Conservation (phyloP, 2,329 filamentous ascomycete genomes). For the Rhynchosporium agropyri region DNA sequence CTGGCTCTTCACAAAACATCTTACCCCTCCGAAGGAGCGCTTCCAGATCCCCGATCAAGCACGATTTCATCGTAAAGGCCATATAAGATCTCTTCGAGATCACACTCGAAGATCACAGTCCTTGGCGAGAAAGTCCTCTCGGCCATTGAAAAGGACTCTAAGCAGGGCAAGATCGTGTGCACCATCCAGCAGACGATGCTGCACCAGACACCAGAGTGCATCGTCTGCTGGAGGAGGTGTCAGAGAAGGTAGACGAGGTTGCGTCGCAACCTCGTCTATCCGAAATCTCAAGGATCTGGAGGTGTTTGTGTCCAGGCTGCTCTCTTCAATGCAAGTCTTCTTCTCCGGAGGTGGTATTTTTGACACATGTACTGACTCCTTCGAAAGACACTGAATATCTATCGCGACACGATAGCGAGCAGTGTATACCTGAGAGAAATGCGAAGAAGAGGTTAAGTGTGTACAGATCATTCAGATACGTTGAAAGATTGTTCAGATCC, state of each 20-base stretch:
- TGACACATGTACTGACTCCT: neutral
- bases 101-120: neutral
- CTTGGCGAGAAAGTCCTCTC: neutral
- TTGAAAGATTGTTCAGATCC: too few relatives aligned
- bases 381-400: neutral
- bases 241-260: neutral
- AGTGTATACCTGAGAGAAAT: too few relatives aligned
- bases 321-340: neutral
- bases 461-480: too few relatives aligned
- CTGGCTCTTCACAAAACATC: too few relatives aligned
- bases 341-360: neutral
- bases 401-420: neutral
- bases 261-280: neutral
- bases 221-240: neutral
- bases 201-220: neutral
- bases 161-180: neutral
- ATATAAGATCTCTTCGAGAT: neutral
- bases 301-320: neutral
- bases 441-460: too few relatives aligned
- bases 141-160: neutral
- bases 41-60: too few relatives aligned
- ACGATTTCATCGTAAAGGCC: too few relatives aligned
- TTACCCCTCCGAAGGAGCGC: too few relatives aligned
- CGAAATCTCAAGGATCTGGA: neutral
- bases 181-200: slow-evolving; percentile 1